These are phyloP conservation scores for Gentiana dahurica DNA, from an alignment of 257 asterid genomes.

Conservation along the genomic window DNA sequence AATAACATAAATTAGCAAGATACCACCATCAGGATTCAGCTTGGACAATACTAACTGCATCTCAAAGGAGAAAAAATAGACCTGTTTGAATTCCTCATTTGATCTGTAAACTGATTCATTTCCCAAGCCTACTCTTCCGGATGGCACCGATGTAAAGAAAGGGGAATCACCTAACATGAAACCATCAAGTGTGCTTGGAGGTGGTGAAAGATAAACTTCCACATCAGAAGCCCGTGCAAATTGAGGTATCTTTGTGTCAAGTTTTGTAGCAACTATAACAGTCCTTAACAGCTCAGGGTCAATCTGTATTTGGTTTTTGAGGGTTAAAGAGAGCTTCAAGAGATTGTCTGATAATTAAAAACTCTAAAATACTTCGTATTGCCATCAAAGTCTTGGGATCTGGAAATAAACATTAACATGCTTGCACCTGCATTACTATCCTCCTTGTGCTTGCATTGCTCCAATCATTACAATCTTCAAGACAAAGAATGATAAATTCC, in stretches of 20 bases:
- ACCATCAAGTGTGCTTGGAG: slow-evolving; percentile 76
- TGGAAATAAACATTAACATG: slow-evolving; percentile 1
- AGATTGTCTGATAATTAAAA: neutral
- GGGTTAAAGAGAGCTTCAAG: neutral
- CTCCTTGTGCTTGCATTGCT: slow-evolving; percentile 86
- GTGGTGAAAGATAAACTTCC: slow-evolving; percentile 91
- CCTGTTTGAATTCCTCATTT: slow-evolving; percentile 93
- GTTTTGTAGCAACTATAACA: slow-evolving; percentile 82
- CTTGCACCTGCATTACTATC: slow-evolving; percentile 81
- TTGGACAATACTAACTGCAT: neutral
- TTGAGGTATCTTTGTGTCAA: slow-evolving; percentile 90
- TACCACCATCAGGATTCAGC: no score
- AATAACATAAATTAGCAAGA: no score
- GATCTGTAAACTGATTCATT: slow-evolving; percentile 75
- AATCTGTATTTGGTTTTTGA: slow-evolving; percentile 30
- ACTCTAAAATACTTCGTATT: neutral
- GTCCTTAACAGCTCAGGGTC: slow-evolving; percentile 96
- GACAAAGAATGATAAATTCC: slow-evolving; percentile 85
- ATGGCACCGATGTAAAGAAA: slow-evolving; percentile 91
- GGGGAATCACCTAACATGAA: slow-evolving; percentile 93
- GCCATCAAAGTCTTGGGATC: neutral
- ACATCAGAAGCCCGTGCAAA: slow-evolving; percentile 94
- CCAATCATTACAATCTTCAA: slow-evolving; percentile 95
- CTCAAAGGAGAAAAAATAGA: slow-evolving; percentile 9
- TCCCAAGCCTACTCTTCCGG: slow-evolving; percentile 88